Percentiles rank a stretch among this genome's conserved stretches.
Conservation (phyloP, 2,329 filamentous ascomycete genomes). For the Epichloe uncinata region DNA sequence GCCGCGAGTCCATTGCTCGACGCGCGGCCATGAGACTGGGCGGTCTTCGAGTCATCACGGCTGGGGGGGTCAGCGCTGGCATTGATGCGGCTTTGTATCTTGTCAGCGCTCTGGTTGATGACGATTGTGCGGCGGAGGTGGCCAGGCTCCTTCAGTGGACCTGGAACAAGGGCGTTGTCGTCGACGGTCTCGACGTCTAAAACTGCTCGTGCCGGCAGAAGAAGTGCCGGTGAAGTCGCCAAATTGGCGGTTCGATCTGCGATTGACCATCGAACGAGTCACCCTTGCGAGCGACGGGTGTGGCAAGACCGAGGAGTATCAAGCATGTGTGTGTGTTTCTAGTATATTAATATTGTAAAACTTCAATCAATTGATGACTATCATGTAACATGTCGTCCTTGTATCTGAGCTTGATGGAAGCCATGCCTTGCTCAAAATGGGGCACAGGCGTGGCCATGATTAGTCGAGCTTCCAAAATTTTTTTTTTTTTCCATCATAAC, state of each 20-base stretch:
- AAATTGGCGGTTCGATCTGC: neutral
- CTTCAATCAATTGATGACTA: slow-evolving; percentile 2
- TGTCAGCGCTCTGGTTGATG: slow-evolving; percentile 67
- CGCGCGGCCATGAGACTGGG: slow-evolving; percentile 63
- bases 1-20: slow-evolving; percentile 69
- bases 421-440: too few species aligned
- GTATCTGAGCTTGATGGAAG: too few species aligned
- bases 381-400: neutral
- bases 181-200: slow-evolving; percentile 75
- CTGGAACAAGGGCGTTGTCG: slow-evolving; percentile 76
- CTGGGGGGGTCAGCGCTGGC: slow-evolving; percentile 73
- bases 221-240: slow-evolving; percentile 6
- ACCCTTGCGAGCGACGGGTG: neutral
- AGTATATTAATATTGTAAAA: slow-evolving; percentile 3
- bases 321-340: slow-evolving; percentile 1
- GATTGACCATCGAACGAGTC: neutral
- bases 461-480: too few species aligned
- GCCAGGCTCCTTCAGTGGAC: slow-evolving; percentile 65
- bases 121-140: slow-evolving; percentile 63
- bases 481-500: too few species aligned
- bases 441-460: too few species aligned
- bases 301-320: slow-evolving; percentile 1
- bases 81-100: slow-evolving; percentile 77
- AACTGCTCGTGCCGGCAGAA: slow-evolving; percentile 15
- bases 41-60: slow-evolving; percentile 62